Conservation (phyloP, 148 eudicot genomes). For the Camellia sinensis region DNA sequence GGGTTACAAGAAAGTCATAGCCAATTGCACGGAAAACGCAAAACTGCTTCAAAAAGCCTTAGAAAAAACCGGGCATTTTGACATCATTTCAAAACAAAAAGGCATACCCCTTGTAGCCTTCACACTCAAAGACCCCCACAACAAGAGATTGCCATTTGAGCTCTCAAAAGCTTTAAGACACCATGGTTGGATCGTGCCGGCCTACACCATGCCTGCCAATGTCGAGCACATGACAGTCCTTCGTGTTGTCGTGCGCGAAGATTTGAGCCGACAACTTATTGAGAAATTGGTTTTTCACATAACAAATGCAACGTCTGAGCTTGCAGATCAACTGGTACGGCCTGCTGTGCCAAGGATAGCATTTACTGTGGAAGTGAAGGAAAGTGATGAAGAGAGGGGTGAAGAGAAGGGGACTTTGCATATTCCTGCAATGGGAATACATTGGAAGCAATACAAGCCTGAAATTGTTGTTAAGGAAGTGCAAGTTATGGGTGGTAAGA, state of each 20-base stretch:
- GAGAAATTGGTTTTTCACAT: constrained; percentile 40
- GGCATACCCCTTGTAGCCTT: constrained; percentile 8
- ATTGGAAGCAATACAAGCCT: constrained; percentile 35
- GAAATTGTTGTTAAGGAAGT: constrained; percentile 25
- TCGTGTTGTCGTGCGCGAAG: constrained; percentile 14
- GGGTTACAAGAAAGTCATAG: constrained; percentile 11
- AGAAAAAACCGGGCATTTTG: constrained; percentile 4
- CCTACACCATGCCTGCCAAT: constrained; percentile 11
- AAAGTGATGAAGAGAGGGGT: constrained; percentile 23
- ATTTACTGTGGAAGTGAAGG: constrained; percentile 40
- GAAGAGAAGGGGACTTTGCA: constrained; percentile 23
- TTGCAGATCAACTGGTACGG: constrained; percentile 1
- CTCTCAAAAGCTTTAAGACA: constrained; percentile 7
- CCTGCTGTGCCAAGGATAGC: constrained; percentile 23
- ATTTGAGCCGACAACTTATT: constrained; percentile 29
- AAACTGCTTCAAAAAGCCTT: constrained; percentile 1
- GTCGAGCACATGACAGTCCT: constrained; percentile 10
- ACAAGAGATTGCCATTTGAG: background rate
- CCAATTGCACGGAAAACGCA: constrained; percentile 12
- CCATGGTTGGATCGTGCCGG: constrained; percentile 12
- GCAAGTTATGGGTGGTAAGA: constrained; percentile 37
- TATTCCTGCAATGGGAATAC: constrained; percentile 40
- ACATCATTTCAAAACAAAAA: constrained; percentile 6
- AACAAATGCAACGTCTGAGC: constrained; percentile 24
- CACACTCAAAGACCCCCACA: background rate